Base-by-base conservation (phyloP, 306 rosid species). In the Castanea crenata region DNA sequence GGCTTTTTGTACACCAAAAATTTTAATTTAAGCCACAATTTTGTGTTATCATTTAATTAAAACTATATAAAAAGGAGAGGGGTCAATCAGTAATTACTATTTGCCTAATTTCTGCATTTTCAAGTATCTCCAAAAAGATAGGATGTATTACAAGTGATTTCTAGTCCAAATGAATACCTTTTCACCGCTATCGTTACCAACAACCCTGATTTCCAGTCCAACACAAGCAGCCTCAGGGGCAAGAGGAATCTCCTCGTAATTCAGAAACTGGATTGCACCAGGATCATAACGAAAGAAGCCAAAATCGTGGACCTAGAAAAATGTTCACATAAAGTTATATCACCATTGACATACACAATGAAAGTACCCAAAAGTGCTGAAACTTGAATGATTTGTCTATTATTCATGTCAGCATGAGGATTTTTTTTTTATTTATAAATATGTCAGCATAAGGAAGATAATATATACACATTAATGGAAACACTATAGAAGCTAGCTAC, bases 151-250 rank as follows among this genome's bases (percentile, higher is more conserved):
- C 2, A 14, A 68, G 72, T 68, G 46, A 32, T 32, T 32, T 65
- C 52, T 4, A 78, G 71, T 35, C 15, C 41, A 75, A 79, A 79
- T 61, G 34, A 65, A 76, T 92, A 94, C 99, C 99, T 94, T 94
- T 85, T 94, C 99, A 29, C 97, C 99, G 80, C 99, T 94, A 79
- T 94, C 99, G 84, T 94, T 94, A 68, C 99, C 97, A 75, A 94
- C 97, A 81, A 94, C 99, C 82, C 99, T 90, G 77, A 94, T 94
- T 85, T 94, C 97, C 67, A 94, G 89, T 77, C 99, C 99, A 85
- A 94, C 97, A 75, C 85, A 88, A 70, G 99, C 97, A 84, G 83
- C 92, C 81, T 92, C 99, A 3, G 97, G 97, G 59, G 94, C 83
- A 78, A 94, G 95, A 71, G 97, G 95, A 85, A 94, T 92, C 89